Evolutionary conservation across 75 land plant genomes (phyloP), one percentile per base, ranked within the genome.

Genomic region (Selaginella tamariscina): DNA sequence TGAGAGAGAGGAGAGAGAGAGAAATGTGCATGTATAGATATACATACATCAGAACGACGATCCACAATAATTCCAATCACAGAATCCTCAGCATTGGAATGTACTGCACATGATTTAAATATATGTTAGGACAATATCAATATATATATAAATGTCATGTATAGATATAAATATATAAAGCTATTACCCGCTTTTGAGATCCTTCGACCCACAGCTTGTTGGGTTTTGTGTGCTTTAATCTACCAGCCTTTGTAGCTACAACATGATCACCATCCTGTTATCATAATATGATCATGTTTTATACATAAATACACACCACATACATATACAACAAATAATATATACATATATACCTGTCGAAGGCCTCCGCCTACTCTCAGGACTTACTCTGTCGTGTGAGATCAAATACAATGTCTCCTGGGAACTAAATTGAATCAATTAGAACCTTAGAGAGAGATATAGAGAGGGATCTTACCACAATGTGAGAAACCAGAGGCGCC

Each of bases 181-280:
- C 49, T 5, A 39, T 72, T 55, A 88, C 97, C 79, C 92, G 79
- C 67, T 88, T 88, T 57, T 88, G 89, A n/a, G 97, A 91, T 72
- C 87, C 83, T 66, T 91, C 92, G 59, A 91, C 85, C 97, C 97
- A 88, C 55, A 82, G 83, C 66, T 91, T 87, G 65, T 91, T 88
- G 55, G 86, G 85, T 70, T 88, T 91, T 27, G 76, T 49, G 27
- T 79, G 82, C 57, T 78, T 78, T 23, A 91, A 68, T 26, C 66
- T 82, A 30, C 97, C 97, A 66, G 79, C 86, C 56, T 81, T 85
- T 54, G 79, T 81, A 1, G 73, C 85, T 57, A 75, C 54, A 65
- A 91, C 79, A 71, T 65, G 54, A 73, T 91, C 93, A 60, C 77
- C 71, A 56, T 91, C 92, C 97, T 91, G 79, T 0, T 70, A 71